Conservation (phyloP, 805 yeast genomes). For the Metschnikowia cubensis region DNA sequence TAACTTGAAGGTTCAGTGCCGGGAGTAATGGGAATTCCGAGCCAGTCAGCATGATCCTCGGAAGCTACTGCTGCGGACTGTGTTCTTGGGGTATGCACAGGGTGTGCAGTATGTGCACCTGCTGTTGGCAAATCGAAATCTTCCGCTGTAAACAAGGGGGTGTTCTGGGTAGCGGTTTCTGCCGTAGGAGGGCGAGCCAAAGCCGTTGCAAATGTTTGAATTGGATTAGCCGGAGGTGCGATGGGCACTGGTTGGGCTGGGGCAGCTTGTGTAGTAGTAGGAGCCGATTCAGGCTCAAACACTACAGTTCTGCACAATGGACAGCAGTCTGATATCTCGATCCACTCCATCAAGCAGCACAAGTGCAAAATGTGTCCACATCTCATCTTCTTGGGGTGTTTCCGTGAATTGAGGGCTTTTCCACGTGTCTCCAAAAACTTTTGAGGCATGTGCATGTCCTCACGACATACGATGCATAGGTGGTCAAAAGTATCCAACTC, state of each 20-base stretch:
- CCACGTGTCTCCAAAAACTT: conserved; percentile 25
- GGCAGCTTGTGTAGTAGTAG: background rate
- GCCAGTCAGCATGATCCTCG: background rate
- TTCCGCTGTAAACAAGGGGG: background rate
- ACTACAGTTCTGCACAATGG: conserved; percentile 85
- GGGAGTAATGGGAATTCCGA: background rate
- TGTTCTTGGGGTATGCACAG: background rate
- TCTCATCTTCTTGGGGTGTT: conserved; percentile 65
- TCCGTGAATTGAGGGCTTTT: conserved; percentile 29
- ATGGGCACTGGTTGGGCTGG: background rate
- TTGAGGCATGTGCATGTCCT: conserved; percentile 63
- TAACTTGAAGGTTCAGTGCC: background rate
- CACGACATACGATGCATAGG: conserved; percentile 85
- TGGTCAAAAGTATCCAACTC: conserved; percentile 58
- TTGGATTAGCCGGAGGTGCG: background rate
- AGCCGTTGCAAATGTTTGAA: background rate
- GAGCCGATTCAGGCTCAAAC: conserved; percentile 15
- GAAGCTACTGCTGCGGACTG: background rate
- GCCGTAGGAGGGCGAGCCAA: background rate
- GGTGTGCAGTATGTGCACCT: background rate
- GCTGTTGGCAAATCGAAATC: background rate
- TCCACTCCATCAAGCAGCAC: conserved; percentile 90
- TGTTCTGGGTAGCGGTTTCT: background rate
- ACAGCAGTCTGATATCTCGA: conserved; percentile 87
- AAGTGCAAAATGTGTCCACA: conserved; percentile 89